Percentiles rank a stretch among this genome's conserved stretches.
phyloP scores from a whole-genome alignment of 2,329 filamentous ascomycete species.

The Akanthomyces lecanii region DNA sequence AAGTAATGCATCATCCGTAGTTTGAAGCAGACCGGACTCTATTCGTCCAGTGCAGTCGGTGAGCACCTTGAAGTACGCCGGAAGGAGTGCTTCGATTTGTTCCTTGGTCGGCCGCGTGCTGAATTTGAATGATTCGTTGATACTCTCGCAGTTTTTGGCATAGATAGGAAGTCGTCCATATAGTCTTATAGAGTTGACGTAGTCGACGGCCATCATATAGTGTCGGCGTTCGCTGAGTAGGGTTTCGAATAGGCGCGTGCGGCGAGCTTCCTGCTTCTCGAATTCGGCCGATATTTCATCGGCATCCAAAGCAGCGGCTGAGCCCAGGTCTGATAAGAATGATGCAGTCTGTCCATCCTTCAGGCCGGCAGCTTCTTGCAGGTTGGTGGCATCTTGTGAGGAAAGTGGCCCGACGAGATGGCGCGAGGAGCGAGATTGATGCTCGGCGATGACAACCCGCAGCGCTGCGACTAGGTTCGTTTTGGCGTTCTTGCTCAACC shows the following conservation, averaged over 20 bases:
- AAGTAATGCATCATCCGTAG: conserved; percentile 46
- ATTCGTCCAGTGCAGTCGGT: conserved; percentile 46
- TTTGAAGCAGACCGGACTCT: conserved; percentile 45
- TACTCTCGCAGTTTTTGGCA: conserved; percentile 23
- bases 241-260: conserved; percentile 62
- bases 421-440: conserved; percentile 71
- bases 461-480: conserved; percentile 81
- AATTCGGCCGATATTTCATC: conserved; percentile 56
- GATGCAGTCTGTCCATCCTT: conserved; percentile 56
- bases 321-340: conserved; percentile 50
- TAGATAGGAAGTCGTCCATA: conserved; percentile 38
- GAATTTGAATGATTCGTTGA: conserved; percentile 30
- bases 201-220: conserved; percentile 61
- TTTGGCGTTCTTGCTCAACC: conserved; percentile 73
- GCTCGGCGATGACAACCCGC: conserved; percentile 75
- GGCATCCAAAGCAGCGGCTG: conserved; percentile 45
- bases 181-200: conserved; percentile 45
- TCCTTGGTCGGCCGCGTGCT: conserved; percentile 27
- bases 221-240: conserved; percentile 70
- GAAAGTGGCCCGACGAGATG: conserved; percentile 70
- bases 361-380: conserved; percentile 68
- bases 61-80: conserved; percentile 46
- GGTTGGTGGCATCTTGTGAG: conserved; percentile 70
- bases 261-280: conserved; percentile 57
- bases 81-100: conserved; percentile 42